Base-by-base conservation (phyloP, 148 eudicot genomes). In the Vaccinium corymbosum region DNA sequence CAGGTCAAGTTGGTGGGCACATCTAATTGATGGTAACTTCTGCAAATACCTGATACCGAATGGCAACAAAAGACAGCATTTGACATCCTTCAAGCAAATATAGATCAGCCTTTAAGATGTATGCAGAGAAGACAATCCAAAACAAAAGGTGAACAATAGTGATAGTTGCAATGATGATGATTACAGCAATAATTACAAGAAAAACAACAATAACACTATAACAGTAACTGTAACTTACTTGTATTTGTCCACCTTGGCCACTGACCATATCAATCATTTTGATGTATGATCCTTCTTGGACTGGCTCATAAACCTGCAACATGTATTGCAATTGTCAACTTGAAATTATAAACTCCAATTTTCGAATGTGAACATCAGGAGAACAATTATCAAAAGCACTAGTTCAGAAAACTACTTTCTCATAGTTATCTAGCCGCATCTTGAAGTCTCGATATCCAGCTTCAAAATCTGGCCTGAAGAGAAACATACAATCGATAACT, bases 201-300 rank as follows among this genome's bases (percentile, higher is more conserved):
- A 42, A 3, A 42, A 42, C 46, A 42, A 42, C 46, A 42, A 42
- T 42, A 42, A 5, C 46, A 42, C 5, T 13, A 64, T 13, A 64
- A 57, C 79, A 86, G 78, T 13, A 72, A 32, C 71, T 48, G 72
- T 13, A 83, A 73, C 87, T 85, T 88, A 97, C 99, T 89, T 97
- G 99, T 89, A 97, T 94, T 90, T 97, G 98, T 83, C 98, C 99
- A 86, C 99, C 99, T 87, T 91, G 88, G 85, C 99, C 99, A 83
- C 93, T 92, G 88, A 88, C 97, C 91, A 92, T 97, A 88, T 97
- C 99, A 84, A 97, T 97, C 98, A 94, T 92, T 86, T 97, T 97
- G 86, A 97, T 97, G 64, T 94, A 97, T 55, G 99, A 97, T 76
- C 99, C 99, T 92, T 97, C 99, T 86, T 97, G 94, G 38, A 97